Conservation (phyloP, 345 rosid genomes). For the Gynandropsis gynandra region DNA sequence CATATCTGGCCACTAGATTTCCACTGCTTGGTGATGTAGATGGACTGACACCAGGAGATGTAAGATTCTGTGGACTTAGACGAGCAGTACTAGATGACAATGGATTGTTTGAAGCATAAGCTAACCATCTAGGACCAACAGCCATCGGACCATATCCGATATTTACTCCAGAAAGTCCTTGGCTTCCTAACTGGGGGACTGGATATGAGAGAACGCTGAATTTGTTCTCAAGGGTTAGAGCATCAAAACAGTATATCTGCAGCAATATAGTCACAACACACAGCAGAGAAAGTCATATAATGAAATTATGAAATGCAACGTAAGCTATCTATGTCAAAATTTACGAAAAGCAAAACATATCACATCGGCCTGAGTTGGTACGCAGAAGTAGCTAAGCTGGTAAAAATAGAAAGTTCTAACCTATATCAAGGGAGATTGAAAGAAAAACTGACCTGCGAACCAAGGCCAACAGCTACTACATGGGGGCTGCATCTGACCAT, state of each 20-base stretch:
- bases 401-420: not conserved
- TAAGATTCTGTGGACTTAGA: constrained; percentile 88
- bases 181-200: constrained; percentile 79
- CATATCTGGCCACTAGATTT: constrained; percentile 83
- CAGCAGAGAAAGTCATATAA: not conserved
- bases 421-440: not conserved
- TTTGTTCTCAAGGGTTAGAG: constrained; percentile 86
- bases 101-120: constrained; percentile 84
- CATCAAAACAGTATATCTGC: constrained; percentile 97
- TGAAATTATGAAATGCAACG: not conserved
- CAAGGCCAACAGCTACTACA: constrained; percentile 83
- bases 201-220: constrained; percentile 92
- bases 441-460: constrained; percentile 61
- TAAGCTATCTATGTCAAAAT: not conserved
- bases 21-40: constrained; percentile 91
- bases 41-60: constrained; percentile 93
- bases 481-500: constrained; percentile 90
- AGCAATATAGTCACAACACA: constrained; percentile 15
- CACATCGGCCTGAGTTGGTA: too few species aligned
- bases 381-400: too few species aligned
- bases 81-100: constrained; percentile 70
- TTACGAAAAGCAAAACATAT: too few species aligned
- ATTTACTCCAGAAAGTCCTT: constrained; percentile 64
- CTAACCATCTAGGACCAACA: constrained; percentile 95
- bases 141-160: constrained; percentile 97